Evolutionary conservation across 2,329 filamentous ascomycete species (phyloP).

Genomic region (Diaporthe ampelina): DNA sequence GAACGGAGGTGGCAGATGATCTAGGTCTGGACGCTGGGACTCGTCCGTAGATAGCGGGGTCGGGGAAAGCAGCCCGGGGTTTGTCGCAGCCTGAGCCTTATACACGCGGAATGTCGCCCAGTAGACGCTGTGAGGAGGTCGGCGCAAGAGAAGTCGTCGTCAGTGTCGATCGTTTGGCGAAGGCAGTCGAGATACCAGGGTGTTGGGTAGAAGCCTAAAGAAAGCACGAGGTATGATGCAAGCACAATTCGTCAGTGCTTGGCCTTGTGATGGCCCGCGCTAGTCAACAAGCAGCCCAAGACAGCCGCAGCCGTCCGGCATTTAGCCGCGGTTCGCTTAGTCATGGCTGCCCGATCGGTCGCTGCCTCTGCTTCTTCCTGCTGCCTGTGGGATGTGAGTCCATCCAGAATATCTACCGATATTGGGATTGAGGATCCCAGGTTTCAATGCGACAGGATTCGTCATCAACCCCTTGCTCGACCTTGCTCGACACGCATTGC

Average conservation of each 20-base stretch:
- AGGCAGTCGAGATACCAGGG: conserved; percentile 32
- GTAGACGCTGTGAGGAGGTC: background rate
- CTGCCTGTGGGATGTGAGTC: conserved; percentile 18
- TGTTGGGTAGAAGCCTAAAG: conserved; percentile 37
- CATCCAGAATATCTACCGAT: background rate
- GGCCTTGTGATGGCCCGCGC: conserved; percentile 35
- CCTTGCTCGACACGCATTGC: background rate
- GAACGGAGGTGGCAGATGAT: conserved; percentile 33
- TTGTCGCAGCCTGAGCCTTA: conserved; percentile 17
- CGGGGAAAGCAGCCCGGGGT: background rate
- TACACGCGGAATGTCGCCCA: background rate
- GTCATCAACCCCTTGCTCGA: background rate
- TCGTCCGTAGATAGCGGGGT: conserved; percentile 39
- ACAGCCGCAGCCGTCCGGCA: conserved; percentile 9
- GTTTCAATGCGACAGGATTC: background rate
- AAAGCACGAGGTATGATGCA: conserved; percentile 42
- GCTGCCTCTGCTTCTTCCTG: conserved; percentile 14
- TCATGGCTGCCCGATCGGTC: background rate
- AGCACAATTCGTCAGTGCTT: conserved; percentile 39
- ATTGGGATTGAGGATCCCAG: background rate
- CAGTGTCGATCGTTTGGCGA: conserved; percentile 25
- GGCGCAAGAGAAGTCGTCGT: conserved; percentile 32
- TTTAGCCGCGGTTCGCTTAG: conserved; percentile 37
- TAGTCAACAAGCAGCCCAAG: conserved; percentile 32
- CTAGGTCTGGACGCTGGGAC: conserved; percentile 7